Conservation (phyloP, 2,329 filamentous ascomycete genomes). For the Gnomoniopsis sp. region DNA sequence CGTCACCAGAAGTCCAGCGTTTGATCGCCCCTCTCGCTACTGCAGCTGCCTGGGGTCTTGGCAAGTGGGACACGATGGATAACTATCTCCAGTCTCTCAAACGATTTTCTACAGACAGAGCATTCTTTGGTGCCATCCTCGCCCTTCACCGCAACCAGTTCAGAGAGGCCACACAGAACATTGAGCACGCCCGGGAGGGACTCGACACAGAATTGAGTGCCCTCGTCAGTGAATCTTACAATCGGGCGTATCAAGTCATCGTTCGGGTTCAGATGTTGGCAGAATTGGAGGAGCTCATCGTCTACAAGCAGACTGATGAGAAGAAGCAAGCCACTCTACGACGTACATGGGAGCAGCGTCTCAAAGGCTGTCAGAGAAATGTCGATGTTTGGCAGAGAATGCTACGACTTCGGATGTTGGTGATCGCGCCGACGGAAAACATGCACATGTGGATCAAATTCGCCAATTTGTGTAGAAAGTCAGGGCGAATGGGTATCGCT, state of each 20-base stretch:
- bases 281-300: slow-evolving; percentile 95
- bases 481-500: slow-evolving; percentile 86
- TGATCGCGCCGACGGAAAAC: slow-evolving; percentile 88
- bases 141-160: slow-evolving; percentile 95
- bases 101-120: slow-evolving; percentile 84
- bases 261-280: slow-evolving; percentile 99
- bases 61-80: slow-evolving; percentile 98
- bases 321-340: slow-evolving; percentile 90
- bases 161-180: slow-evolving; percentile 81
- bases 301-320: slow-evolving; percentile 91
- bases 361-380: slow-evolving; percentile 93
- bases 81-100: slow-evolving; percentile 96
- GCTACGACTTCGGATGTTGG: slow-evolving; percentile 88
- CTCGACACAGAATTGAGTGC: slow-evolving; percentile 95
- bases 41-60: slow-evolving; percentile 91
- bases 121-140: slow-evolving; percentile 96
- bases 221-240: slow-evolving; percentile 96
- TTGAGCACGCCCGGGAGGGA: slow-evolving; percentile 87
- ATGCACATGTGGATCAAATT: slow-evolving; percentile 99
- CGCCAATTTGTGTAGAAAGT: slow-evolving; percentile 95
- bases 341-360: slow-evolving; percentile 89
- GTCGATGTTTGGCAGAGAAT: slow-evolving; percentile 98
- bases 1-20: slow-evolving; percentile 80
- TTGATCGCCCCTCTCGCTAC: slow-evolving; percentile 91
- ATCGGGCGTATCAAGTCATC: slow-evolving; percentile 94